These are phyloP conservation scores for Wickerhamiella shivajii DNA, from an alignment of 805 yeast genomes.

Conservation along the genomic window DNA sequence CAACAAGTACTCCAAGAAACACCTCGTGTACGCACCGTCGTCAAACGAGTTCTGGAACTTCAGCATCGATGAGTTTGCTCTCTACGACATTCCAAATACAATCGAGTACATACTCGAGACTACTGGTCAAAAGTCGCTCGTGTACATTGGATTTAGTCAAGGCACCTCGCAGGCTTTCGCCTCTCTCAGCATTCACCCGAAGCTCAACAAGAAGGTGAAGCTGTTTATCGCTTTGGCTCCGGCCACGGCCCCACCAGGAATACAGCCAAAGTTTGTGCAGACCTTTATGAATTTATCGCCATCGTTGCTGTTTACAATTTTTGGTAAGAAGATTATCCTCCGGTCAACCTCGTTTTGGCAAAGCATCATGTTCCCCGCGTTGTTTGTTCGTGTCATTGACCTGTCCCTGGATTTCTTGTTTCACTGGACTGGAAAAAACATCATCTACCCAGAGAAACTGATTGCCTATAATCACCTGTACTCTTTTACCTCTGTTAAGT, in stretches of 20 bases:
- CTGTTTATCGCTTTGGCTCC: conserved; percentile 78
- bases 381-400: conserved; percentile 62
- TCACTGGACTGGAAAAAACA: conserved; percentile 66
- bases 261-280: conserved; percentile 63
- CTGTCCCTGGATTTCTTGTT: conserved; percentile 50
- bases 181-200: conserved; percentile 47
- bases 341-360: conserved; percentile 75
- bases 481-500: conserved; percentile 81
- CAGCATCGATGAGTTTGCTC: conserved; percentile 80
- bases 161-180: conserved; percentile 93
- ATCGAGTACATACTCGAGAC: conserved; percentile 52
- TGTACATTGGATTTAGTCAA: conserved; percentile 81
- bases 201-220: conserved; percentile 39
- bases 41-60: conserved; percentile 69
- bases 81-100: conserved; percentile 76
- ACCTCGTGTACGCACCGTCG: conserved; percentile 32
- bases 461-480: conserved; percentile 77
- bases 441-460: conserved; percentile 55
- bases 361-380: conserved; percentile 57
- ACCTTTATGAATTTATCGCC: conserved; percentile 67
- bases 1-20: conserved; percentile 82
- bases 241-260: conserved; percentile 82
- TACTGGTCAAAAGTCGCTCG: conserved; percentile 33
- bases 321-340: conserved; percentile 60
- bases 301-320: conserved; percentile 47